phyloP scores from a whole-genome alignment of 345 rosid genomes.

The Populus tremula region DNA sequence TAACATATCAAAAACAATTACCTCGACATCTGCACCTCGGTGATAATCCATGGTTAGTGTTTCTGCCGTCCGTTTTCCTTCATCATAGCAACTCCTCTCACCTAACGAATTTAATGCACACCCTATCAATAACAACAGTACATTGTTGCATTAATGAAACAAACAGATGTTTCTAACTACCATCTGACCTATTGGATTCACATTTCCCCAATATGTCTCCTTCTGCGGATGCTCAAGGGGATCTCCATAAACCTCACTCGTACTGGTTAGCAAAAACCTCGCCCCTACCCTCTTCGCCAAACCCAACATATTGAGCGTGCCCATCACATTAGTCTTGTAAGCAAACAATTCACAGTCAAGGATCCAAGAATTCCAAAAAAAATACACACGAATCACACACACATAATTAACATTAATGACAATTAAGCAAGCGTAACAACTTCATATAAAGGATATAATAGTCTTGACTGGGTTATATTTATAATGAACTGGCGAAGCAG shows the following conservation, averaged over 20 bases:
- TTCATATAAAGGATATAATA: constrained; percentile 66
- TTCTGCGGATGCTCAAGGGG: constrained; percentile 99
- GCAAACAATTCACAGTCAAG: constrained; percentile 40
- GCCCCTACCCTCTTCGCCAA: constrained; percentile 99
- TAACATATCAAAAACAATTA: constrained; percentile 21
- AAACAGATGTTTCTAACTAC: neutral
- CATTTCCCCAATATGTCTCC: constrained; percentile 98
- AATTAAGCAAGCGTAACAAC: neutral
- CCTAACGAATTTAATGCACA: constrained; percentile 38
- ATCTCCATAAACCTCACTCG: constrained; percentile 99
- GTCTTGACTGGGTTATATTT: constrained; percentile 97
- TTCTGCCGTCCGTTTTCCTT: constrained; percentile 97
- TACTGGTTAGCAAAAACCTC: constrained; percentile 89
- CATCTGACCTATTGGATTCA: constrained; percentile 82
- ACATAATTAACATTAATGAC: neutral
- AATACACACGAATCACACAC: constrained; percentile 1
- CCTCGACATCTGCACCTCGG: constrained; percentile 95
- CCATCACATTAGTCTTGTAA: constrained; percentile 99
- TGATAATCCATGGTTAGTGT: constrained; percentile 96
- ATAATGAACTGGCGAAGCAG: constrained; percentile 97
- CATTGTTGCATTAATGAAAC: neutral
- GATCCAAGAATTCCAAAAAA: constrained; percentile 26
- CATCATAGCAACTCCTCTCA: constrained; percentile 97
- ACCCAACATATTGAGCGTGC: constrained; percentile 96
- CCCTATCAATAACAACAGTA: neutral